Conservation (phyloP, 495 filamentous ascomycete species). For the Lindgomyces ingoldianus region DNA sequence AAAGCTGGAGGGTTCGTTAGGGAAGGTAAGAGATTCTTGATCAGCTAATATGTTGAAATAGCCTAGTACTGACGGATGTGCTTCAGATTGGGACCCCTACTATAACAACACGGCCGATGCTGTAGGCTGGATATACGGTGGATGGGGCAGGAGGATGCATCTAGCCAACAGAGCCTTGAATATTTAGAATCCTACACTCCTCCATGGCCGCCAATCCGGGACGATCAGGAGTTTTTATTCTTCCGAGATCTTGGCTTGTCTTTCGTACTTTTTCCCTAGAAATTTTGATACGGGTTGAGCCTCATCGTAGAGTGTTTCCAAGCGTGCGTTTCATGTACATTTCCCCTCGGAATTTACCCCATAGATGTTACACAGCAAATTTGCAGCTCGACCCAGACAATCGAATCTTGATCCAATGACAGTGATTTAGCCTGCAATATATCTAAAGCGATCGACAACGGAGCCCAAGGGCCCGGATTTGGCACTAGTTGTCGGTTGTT, state of each 20-base stretch:
- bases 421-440: slow-evolving; percentile 4
- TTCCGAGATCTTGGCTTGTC: slow-evolving; percentile 6
- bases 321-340: slow-evolving; percentile 20
- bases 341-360: slow-evolving; percentile 19
- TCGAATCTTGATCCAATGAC: not conserved
- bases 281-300: not conserved
- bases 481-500: slow-evolving; percentile 17
- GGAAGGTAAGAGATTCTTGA: slow-evolving; percentile 13
- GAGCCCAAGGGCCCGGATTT: slow-evolving; percentile 12
- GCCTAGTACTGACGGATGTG: slow-evolving; percentile 3
- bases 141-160: slow-evolving; percentile 27
- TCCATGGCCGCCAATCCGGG: slow-evolving; percentile 8
- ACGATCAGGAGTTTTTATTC: not conserved
- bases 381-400: too few relatives aligned
- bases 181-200: not conserved
- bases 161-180: slow-evolving; percentile 19
- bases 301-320: not conserved
- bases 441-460: slow-evolving; percentile 6
- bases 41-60: not conserved
- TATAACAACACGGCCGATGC: slow-evolving; percentile 33
- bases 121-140: slow-evolving; percentile 34
- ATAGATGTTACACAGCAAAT: too few relatives aligned
- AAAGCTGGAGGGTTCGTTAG: slow-evolving; percentile 9
- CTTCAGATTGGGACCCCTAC: slow-evolving; percentile 30
- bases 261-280: not conserved